Evolutionary conservation across 208 protist species (phyloP).

Genomic region (Borovskyia barvae): DNA sequence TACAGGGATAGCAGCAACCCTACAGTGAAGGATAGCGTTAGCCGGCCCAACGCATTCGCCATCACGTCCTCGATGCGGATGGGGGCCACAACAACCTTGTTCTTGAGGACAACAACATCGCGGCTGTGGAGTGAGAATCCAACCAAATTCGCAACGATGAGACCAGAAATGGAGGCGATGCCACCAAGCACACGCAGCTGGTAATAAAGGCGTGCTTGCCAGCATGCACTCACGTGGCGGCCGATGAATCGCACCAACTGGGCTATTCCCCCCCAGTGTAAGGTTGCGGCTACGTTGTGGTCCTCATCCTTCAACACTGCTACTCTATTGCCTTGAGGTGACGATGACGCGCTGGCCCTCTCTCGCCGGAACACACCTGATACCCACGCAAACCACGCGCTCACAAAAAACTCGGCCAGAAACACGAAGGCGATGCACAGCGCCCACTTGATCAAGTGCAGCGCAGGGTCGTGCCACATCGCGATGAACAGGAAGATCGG

Average conservation of each 20-base stretch:
- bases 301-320: neutral
- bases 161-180: constrained; percentile 25
- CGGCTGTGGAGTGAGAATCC: constrained; percentile 25
- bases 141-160: constrained; percentile 65
- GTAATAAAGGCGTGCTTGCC: constrained; percentile 12
- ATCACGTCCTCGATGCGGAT: too few relatives aligned
- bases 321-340: neutral
- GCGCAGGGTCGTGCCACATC: constrained; percentile 90
- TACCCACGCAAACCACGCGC: constrained; percentile 17
- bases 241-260: constrained; percentile 14
- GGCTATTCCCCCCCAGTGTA: neutral
- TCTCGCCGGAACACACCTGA: constrained; percentile 13
- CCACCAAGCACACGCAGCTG: constrained; percentile 29
- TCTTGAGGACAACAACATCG: too few relatives aligned
- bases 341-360: constrained; percentile 8
- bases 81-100: too few relatives aligned
- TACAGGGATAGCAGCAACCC: neutral
- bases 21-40: too few relatives aligned
- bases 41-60: too few relatives aligned
- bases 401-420: constrained; percentile 48
- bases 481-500: constrained; percentile 93
- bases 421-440: constrained; percentile 51
- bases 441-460: constrained; percentile 75
- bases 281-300: neutral
- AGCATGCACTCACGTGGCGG: constrained; percentile 5